A percentile compares a stretch with the other conserved stretches of the same genome.
These are phyloP conservation scores for Sordariomycetes sp. DNA, from an alignment of 2,329 filamentous ascomycete genomes.

Conservation along the genomic window DNA sequence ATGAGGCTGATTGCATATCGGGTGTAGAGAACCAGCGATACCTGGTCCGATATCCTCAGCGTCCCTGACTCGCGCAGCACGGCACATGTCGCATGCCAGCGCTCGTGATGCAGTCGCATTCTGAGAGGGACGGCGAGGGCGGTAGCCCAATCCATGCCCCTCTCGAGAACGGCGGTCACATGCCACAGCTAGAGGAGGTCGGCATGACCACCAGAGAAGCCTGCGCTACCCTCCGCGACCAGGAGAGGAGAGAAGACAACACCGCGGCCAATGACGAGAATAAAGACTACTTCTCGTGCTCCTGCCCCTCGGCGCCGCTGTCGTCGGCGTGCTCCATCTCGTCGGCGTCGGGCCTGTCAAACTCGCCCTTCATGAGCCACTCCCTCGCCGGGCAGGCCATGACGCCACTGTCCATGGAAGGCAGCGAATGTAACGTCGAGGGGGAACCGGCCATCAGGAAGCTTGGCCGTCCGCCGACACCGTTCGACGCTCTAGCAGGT, in stretches of 20 bases:
- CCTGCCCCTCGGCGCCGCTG: neutral
- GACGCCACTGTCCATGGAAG: conserved; percentile 3
- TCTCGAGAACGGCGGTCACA: neutral
- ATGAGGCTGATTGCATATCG: neutral
- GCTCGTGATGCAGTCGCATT: neutral
- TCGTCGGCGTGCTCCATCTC: neutral
- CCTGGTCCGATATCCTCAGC: neutral
- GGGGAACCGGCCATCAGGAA: neutral
- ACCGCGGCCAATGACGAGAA: neutral
- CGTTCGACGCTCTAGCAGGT: neutral
- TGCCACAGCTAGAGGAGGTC: neutral
- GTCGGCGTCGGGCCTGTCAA: conserved; percentile 1
- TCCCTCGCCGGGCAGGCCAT: neutral
- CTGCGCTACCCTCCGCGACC: neutral
- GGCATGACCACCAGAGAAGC: neutral
- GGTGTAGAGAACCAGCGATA: neutral
- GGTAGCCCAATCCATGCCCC: neutral
- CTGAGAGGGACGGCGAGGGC: neutral
- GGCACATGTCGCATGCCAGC: neutral
- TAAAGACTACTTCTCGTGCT: conserved; percentile 2
- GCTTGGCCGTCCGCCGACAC: neutral
- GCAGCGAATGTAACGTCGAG: neutral
- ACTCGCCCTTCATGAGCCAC: neutral
- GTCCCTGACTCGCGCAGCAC: neutral
- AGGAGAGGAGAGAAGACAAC: neutral